phyloP scores from a whole-genome alignment of 164 flowering plant species.

The Stephania cephalantha region DNA sequence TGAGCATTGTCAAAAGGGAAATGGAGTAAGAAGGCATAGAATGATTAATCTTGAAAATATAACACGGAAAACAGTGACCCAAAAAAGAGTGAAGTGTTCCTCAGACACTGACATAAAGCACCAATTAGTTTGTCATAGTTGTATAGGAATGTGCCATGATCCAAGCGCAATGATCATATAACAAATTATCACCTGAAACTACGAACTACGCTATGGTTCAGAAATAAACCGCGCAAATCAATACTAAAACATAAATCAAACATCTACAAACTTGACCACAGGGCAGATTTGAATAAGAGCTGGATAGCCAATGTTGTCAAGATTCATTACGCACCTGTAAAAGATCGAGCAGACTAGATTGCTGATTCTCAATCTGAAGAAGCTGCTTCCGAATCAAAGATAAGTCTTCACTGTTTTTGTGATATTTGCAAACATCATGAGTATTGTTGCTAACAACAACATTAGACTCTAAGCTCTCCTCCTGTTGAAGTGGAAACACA shows the following conservation, averaged over 20 bases:
- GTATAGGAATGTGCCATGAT: neutral
- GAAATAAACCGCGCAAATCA: neutral
- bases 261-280: neutral
- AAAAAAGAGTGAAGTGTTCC: neutral
- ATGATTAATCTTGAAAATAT: neutral
- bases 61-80: neutral
- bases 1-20: slow-evolving; percentile 3
- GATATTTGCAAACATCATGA: slow-evolving; percentile 30
- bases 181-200: neutral
- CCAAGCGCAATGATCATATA: neutral
- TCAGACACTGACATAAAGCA: neutral
- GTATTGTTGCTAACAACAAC: slow-evolving; percentile 28
- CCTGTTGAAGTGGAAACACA: slow-evolving; percentile 51
- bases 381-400: slow-evolving; percentile 72
- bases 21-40: neutral
- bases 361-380: slow-evolving; percentile 83
- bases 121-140: neutral
- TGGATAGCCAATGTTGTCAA: neutral
- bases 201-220: neutral
- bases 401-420: slow-evolving; percentile 54
- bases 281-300: slow-evolving; percentile 3
- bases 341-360: slow-evolving; percentile 69
- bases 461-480: slow-evolving; percentile 33
- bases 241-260: neutral
- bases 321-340: slow-evolving; percentile 56